Base-by-base conservation (phyloP, 2,329 filamentous ascomycete genomes). In the Penicillium aurantiogriseum region DNA sequence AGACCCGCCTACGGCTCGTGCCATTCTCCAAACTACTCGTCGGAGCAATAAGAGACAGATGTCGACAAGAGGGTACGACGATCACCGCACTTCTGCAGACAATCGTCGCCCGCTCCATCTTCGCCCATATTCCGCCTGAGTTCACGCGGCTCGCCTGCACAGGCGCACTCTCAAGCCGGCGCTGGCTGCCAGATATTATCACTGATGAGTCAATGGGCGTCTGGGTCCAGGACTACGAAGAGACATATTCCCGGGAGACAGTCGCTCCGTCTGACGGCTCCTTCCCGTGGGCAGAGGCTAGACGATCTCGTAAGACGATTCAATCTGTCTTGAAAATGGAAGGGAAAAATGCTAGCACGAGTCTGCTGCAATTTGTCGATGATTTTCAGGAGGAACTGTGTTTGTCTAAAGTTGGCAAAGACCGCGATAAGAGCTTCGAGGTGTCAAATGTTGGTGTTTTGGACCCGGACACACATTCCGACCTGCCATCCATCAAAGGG, bases 361-460 rank as follows among this genome's bases (percentile, higher is more conserved):
- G 72, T 5, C 67, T 80, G 7, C 65, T 81, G 11, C 75, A 73
- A 42, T 77, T 71, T 29, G 75, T 80, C 0, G 65, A 69, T 13
- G 64, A 80, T 51, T 73, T 76, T 38, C 71, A 70, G 13, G 44
- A 73, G 4, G 70, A 71, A 1, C 67, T 76, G 13, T 75, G 78
- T 42, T 52, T 64, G 3, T 67, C 69, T 0, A 73, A 74, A 49
- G 21, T 79, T 2, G 79, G 79, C 3, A 73, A 74, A 43, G 62
- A 69, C 3, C 68, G 80, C 2, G 66, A 63, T 0, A 62, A 65
- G 17, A 74, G 70, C 9, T 79, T 76, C 23, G 79, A 82, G 59
- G 55, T 82, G 8, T 80, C 79, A 0, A 82, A 80, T 63, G 52
- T 82, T 4, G 80, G 80, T 0, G 64, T 74, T 2, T 69, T 77